Percentiles rank a stretch among this genome's conserved stretches.
These are phyloP conservation scores for Wickerhamiella domercqiae DNA, from an alignment of 805 yeast species.

Conservation along the genomic window DNA sequence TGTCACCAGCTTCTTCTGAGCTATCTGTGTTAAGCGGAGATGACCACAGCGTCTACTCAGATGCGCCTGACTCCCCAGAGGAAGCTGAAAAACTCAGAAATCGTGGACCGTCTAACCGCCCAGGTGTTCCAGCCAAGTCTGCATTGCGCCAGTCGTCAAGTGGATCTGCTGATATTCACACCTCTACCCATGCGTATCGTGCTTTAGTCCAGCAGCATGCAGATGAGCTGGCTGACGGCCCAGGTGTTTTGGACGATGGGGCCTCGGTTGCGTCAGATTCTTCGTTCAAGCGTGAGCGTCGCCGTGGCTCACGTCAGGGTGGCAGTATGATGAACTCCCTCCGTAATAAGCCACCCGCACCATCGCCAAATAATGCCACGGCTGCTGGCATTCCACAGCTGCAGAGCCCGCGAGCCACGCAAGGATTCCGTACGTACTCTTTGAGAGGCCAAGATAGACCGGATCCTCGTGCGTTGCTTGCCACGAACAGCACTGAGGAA, in stretches of 20 bases:
- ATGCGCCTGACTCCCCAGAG: background rate
- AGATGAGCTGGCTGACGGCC: background rate
- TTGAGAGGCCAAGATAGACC: constrained; percentile 11
- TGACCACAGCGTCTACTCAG: background rate
- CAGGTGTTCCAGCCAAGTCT: background rate
- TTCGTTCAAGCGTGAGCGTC: constrained; percentile 13
- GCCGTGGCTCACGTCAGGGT: background rate
- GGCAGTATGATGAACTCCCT: background rate
- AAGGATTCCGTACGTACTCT: constrained; percentile 13
- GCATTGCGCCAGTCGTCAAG: background rate
- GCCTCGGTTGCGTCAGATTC: constrained; percentile 13
- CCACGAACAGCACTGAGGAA: background rate
- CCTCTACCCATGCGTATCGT: constrained; percentile 8
- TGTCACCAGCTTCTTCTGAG: no score
- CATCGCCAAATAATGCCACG: background rate
- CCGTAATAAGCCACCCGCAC: constrained; percentile 2
- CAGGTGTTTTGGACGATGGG: constrained; percentile 10
- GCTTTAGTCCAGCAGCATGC: constrained; percentile 1
- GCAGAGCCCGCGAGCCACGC: background rate
- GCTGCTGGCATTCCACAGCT: background rate
- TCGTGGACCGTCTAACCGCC: background rate
- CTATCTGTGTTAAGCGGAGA: no score
- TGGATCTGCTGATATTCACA: background rate
- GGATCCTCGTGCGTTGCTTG: constrained; percentile 10
- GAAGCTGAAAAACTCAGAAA: background rate